phyloP scores from a whole-genome alignment of 179 eudicot species.

The Patellifolia procumbens region DNA sequence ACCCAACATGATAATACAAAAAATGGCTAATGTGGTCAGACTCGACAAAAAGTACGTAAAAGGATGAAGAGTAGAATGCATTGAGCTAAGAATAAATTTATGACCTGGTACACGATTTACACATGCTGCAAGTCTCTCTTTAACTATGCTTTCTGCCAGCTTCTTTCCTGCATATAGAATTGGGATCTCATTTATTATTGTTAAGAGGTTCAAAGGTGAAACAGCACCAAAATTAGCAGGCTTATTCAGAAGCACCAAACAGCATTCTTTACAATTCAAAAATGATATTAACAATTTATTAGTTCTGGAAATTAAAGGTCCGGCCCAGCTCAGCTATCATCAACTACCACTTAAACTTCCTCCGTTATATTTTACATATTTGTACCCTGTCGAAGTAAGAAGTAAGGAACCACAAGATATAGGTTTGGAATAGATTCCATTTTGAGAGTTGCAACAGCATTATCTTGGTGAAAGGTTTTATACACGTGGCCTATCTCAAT shows the following conservation, averaged over 20 bases:
- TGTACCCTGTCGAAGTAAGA: too few relatives aligned
- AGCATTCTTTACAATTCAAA: neutral
- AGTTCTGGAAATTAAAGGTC: neutral
- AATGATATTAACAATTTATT: neutral
- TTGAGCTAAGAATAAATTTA: slow-evolving; percentile 10
- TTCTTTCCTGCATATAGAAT: slow-evolving; percentile 60
- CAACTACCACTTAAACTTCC: neutral
- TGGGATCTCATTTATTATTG: neutral
- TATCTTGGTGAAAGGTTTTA: too few relatives aligned
- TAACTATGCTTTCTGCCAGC: slow-evolving; percentile 85
- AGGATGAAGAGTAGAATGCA: neutral
- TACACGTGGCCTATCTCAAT: too few relatives aligned
- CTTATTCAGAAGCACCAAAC: neutral
- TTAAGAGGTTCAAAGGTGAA: neutral
- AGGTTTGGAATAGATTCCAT: too few relatives aligned
- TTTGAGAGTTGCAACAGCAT: too few relatives aligned
- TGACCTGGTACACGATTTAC: slow-evolving; percentile 96
- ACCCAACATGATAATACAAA: slow-evolving; percentile 1
- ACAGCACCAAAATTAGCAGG: neutral
- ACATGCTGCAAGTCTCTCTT: slow-evolving; percentile 94
- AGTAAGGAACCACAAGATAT: neutral
- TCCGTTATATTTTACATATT: too few relatives aligned
- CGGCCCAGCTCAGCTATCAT: neutral
- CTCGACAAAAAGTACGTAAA: neutral
- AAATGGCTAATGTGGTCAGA: neutral